phyloP scores from a whole-genome alignment of 1,139 yeast species.

The Magnusiomyces suaveolens region DNA sequence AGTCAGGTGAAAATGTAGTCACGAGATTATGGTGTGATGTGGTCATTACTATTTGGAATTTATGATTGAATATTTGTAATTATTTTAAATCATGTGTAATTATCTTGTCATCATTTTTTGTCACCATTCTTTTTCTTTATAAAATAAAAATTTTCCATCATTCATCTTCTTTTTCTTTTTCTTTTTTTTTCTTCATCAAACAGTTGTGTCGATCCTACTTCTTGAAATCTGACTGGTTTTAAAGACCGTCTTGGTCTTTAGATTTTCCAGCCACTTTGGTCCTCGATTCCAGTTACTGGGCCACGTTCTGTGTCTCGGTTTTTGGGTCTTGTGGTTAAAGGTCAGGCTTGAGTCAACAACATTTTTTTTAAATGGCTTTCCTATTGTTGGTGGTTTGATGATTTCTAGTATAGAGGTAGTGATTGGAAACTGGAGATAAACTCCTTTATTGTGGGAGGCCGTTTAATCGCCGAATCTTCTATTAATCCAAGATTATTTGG shows the following conservation, averaged over 20 bases:
- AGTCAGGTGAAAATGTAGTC: too few relatives aligned
- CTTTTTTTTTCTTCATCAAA: not conserved
- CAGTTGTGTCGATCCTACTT: not conserved
- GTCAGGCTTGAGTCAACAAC: too few relatives aligned
- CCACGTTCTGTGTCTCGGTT: not conserved
- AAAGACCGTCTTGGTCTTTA: not conserved
- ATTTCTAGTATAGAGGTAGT: not conserved
- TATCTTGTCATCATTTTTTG: too few relatives aligned
- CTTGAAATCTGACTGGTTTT: not conserved
- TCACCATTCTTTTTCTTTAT: too few relatives aligned
- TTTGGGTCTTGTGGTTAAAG: constrained; percentile 1
- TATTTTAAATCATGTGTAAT: too few relatives aligned
- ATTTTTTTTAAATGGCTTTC: too few relatives aligned
- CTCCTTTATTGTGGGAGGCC: not conserved
- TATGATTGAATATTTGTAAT: too few relatives aligned
- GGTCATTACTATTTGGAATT: too few relatives aligned
- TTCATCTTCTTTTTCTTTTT: not conserved
- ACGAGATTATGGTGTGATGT: too few relatives aligned
- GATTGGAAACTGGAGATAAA: not conserved
- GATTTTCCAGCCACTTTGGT: not conserved
- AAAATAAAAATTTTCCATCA: too few relatives aligned
- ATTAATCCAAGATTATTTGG: constrained; percentile 5
- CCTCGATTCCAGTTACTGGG: not conserved
- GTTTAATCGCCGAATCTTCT: constrained; percentile 8
- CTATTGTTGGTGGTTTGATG: not conserved